Conservation (phyloP, 768 basidiomycete species). For the Auriscalpium orientale region DNA sequence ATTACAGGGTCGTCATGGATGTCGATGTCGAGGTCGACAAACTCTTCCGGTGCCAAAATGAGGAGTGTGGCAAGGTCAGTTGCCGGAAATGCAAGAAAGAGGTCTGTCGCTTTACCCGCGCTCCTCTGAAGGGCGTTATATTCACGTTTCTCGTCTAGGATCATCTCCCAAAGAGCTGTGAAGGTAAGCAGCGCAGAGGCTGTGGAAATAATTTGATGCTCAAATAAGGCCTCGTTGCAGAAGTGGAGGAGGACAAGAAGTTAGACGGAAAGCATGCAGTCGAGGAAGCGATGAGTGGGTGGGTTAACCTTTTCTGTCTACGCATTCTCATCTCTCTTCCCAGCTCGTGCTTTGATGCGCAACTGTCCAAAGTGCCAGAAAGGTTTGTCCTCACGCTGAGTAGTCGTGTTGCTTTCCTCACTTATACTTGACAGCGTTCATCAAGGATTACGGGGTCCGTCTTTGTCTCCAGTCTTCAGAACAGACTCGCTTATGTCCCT, state of each 20-base stretch:
- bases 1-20: constrained; percentile 66
- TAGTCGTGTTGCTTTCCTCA: background rate
- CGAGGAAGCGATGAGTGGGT: constrained; percentile 90
- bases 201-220: constrained; percentile 4
- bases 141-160: constrained; percentile 36
- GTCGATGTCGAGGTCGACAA: constrained; percentile 25
- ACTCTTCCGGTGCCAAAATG: constrained; percentile 42
- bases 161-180: constrained; percentile 74
- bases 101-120: constrained; percentile 30
- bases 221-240: constrained; percentile 31
- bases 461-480: background rate
- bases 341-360: constrained; percentile 77
- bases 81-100: constrained; percentile 74
- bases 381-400: constrained; percentile 31
- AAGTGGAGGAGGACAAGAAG: constrained; percentile 67
- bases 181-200: constrained; percentile 37
- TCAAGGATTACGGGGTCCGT: constrained; percentile 73
- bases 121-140: no score
- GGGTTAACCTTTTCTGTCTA: background rate
- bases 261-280: constrained; percentile 70
- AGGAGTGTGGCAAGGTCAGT: constrained; percentile 66
- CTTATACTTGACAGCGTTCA: constrained; percentile 46
- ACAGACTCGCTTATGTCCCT: background rate
- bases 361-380: constrained; percentile 84
- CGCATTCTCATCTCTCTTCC: constrained; percentile 3